Percentiles rank a stretch among this genome's conserved stretches.
Evolutionary conservation across 768 basidiomycete species (phyloP).

Genomic region (Agrocybe praecox): DNA sequence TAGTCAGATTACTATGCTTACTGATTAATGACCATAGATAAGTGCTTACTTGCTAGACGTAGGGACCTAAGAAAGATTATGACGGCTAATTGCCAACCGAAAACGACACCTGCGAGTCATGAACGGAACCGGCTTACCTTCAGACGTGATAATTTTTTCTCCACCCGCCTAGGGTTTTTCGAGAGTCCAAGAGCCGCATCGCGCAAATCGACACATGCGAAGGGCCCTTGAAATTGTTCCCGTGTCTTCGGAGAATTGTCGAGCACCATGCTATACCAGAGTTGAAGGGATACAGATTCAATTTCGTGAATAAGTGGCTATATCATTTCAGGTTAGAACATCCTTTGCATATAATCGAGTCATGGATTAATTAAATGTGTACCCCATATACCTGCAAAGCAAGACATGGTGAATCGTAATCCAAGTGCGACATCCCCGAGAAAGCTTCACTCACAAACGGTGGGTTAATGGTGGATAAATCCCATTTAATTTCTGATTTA

Average conservation of each 20-base stretch:
- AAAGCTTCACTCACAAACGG: constrained; percentile 28
- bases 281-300: constrained; percentile 30
- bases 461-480: constrained; percentile 54
- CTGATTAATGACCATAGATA: no score
- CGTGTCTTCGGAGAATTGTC: constrained; percentile 15
- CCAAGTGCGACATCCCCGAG: no score
- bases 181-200: constrained; percentile 60
- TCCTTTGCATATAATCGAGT: background rate
- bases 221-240: constrained; percentile 16
- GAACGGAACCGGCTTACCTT: constrained; percentile 22
- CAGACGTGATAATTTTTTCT: constrained; percentile 54
- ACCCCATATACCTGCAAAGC: background rate
- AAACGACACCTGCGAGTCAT: no score
- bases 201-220: constrained; percentile 50
- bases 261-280: constrained; percentile 28
- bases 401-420: background rate
- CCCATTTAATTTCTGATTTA: constrained; percentile 47
- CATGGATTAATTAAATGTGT: background rate
- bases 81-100: background rate
- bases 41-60: constrained; percentile 36
- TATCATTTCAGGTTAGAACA: background rate
- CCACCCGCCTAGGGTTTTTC: constrained; percentile 52
- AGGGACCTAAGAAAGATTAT: constrained; percentile 16
- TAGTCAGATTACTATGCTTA: no score
- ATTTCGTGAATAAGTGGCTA: constrained; percentile 47